Base-by-base conservation (phyloP, 2,329 filamentous ascomycete genomes). In the Knoxdaviesia capensis region DNA sequence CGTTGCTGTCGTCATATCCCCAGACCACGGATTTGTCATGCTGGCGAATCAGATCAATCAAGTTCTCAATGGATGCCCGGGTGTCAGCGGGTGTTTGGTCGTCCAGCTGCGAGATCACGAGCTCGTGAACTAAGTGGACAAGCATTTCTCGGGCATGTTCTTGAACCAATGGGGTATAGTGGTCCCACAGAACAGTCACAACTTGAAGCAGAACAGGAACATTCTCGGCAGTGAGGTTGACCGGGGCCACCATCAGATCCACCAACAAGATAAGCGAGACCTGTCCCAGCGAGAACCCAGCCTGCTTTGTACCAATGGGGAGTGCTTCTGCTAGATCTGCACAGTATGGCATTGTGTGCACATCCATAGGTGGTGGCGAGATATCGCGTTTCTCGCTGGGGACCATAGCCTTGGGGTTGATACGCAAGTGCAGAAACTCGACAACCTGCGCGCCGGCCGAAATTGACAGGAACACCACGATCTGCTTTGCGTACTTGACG, bases 61-160 rank as follows among this genome's bases (percentile, higher is more conserved):
- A 73, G 45, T 85, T 76, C 56, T 98, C 88, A 39, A 94, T 87
- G 0, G 75, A 71, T 47, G 75, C 69, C 53, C 83, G 85, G 41
- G 75, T 75, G 3, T 64, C 59, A 1, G 58, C 56, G 5, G 76
- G 74, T 11, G 66, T 69, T 6, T 77, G 69, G 39, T 84, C 75
- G 43, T 92, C 81, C 45, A 93, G 77, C 38, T 64, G 69, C 1
- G 74, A 75, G 31, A 94, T 86, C 34, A 98, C 85, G 6, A 96
- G 68, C 56, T 96, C 90, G 52, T 98, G 90, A 39, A 98, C 92
- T 11, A 98, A 69, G 62, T 98, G 90, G 2, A 98, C 87, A 10
- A 98, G 71, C 87, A 98, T 94, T 59, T 98, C 90, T 40, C 87
- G 77, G 31, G 92, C 87, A 57, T 98, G 88, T 50, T 96, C 90